Conservation (phyloP, 495 filamentous ascomycete species). For the Hypoxylon intermedium region DNA sequence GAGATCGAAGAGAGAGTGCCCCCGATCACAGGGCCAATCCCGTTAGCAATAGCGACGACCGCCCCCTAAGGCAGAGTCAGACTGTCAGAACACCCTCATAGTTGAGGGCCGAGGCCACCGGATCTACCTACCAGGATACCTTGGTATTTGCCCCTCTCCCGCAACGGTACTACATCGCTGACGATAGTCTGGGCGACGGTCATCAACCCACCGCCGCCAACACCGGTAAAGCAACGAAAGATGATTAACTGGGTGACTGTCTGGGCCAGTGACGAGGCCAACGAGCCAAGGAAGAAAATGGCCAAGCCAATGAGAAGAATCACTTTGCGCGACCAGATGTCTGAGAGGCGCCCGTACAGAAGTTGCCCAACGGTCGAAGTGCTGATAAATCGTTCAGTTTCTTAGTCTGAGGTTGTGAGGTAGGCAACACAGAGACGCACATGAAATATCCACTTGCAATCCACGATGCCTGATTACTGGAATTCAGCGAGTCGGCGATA, state of each 20-base stretch:
- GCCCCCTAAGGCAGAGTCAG: conserved; percentile 44
- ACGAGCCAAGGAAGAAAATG: conserved; percentile 62
- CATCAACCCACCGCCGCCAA: conserved; percentile 65
- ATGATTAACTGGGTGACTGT: conserved; percentile 60
- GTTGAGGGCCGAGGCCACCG: too few species aligned
- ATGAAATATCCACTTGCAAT: conserved; percentile 64
- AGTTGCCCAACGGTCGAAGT: conserved; percentile 66
- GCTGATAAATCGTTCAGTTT: conserved; percentile 19
- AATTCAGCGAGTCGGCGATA: conserved; percentile 55
- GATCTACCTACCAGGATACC: conserved; percentile 56
- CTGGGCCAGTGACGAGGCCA: conserved; percentile 60
- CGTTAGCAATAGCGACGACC: conserved; percentile 61
- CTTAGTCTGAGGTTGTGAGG: background rate
- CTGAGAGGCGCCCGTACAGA: conserved; percentile 61
- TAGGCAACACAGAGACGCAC: conserved; percentile 46
- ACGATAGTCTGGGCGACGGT: conserved; percentile 62
- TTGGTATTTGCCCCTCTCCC: conserved; percentile 65
- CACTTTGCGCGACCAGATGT: conserved; percentile 65
- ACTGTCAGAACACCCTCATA: background rate
- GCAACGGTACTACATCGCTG: conserved; percentile 62
- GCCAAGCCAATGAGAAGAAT: conserved; percentile 59
- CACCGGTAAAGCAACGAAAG: conserved; percentile 62
- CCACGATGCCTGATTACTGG: conserved; percentile 59
- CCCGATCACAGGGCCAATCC: conserved; percentile 63
- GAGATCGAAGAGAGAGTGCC: conserved; percentile 54